Conservation (phyloP, 257 asterid species). For the Thymus quinquecostatus region DNA sequence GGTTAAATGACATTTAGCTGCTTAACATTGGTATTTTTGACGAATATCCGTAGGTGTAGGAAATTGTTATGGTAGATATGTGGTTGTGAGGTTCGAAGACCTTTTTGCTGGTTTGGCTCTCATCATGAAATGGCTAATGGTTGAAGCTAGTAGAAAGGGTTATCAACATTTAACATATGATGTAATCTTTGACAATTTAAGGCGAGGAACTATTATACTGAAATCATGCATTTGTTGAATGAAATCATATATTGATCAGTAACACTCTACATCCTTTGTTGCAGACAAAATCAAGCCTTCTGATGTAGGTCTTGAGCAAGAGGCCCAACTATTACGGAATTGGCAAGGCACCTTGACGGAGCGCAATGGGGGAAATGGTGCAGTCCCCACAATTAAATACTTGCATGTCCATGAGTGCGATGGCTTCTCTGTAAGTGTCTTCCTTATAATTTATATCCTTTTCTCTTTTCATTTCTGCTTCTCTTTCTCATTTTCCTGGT, state of each 20-base stretch:
- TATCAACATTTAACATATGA: not conserved
- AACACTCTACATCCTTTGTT: conserved; percentile 32
- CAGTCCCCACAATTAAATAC: conserved; percentile 74
- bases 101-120: conserved; percentile 2
- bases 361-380: conserved; percentile 53
- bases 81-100: conserved; percentile 4
- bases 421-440: conserved; percentile 78
- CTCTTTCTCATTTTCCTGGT: not conserved
- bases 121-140: not conserved
- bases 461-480: not conserved
- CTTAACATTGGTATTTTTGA: not conserved
- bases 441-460: conserved; percentile 22
- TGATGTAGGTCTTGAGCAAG: conserved; percentile 98
- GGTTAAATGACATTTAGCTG: not conserved
- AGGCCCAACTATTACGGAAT: conserved; percentile 78
- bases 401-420: conserved; percentile 89
- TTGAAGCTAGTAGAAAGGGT: conserved; percentile 2
- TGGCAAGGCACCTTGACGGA: conserved; percentile 65
- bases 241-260: conserved; percentile 18
- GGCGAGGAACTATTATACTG: not conserved
- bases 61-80: not conserved
- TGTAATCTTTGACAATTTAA: not conserved
- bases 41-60: not conserved
- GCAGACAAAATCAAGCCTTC: conserved; percentile 98
- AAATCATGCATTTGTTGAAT: conserved; percentile 15